Percentiles rank a stretch among this genome's conserved stretches.
Conservation (phyloP, 2,329 filamentous ascomycete species). For the Ceratocystis ficicola region DNA sequence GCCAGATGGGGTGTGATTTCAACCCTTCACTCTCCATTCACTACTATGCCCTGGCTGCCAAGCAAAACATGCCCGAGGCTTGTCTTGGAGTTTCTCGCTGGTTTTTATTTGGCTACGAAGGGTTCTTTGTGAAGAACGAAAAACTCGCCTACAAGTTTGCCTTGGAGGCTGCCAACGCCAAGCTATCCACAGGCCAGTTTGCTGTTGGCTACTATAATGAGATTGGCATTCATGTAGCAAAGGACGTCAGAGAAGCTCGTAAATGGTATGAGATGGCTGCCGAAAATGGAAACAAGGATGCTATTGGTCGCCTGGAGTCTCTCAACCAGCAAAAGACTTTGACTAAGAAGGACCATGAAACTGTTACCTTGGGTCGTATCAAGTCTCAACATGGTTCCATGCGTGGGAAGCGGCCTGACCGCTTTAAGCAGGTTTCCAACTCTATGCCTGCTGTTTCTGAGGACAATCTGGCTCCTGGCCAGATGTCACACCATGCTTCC, state of each 20-base stretch:
- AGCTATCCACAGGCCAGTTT: constrained; percentile 84
- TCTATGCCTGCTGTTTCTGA: constrained; percentile 41
- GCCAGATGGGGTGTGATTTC: constrained; percentile 87
- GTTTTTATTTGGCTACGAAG: constrained; percentile 93
- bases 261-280: constrained; percentile 86
- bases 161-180: constrained; percentile 67
- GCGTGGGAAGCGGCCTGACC: constrained; percentile 47
- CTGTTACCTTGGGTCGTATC: constrained; percentile 77
- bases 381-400: constrained; percentile 66
- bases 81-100: constrained; percentile 96
- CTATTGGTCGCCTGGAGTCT: constrained; percentile 66
- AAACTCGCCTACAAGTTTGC: constrained; percentile 86
- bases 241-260: constrained; percentile 68
- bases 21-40: constrained; percentile 85
- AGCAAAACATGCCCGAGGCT: constrained; percentile 84
- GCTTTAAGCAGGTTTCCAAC: constrained; percentile 31
- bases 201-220: constrained; percentile 96
- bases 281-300: constrained; percentile 85
- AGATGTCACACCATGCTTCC: constrained; percentile 24
- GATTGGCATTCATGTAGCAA: constrained; percentile 83
- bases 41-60: constrained; percentile 86
- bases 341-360: constrained; percentile 85
- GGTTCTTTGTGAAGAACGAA: constrained; percentile 89
- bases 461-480: constrained; percentile 24
- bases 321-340: constrained; percentile 72